phyloP scores from a whole-genome alignment of 139 green algal genomes.

The Ulvella scutata region DNA sequence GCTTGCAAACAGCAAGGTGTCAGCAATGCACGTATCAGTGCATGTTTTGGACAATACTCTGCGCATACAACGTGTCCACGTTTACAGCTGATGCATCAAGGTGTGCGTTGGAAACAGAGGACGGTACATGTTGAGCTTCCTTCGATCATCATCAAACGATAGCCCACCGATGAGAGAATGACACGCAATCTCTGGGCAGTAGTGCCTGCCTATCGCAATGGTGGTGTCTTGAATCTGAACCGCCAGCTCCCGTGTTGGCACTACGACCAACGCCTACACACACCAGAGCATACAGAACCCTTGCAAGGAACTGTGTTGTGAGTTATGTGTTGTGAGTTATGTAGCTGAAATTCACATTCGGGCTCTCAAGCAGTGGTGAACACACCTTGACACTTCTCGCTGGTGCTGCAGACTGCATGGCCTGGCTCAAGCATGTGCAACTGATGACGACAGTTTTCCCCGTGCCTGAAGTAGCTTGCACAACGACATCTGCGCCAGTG shows the following conservation, averaged over 20 bases:
- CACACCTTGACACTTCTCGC: constrained; percentile 24
- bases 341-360: background rate
- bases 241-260: constrained; percentile 67
- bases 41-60: no score
- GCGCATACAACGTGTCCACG: no score
- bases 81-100: background rate
- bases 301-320: background rate
- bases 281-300: no score
- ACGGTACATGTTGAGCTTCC: background rate
- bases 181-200: background rate
- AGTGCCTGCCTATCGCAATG: constrained; percentile 5
- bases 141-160: constrained; percentile 4
- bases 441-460: constrained; percentile 73
- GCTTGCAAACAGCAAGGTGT: no score
- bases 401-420: constrained; percentile 16
- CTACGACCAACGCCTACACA: constrained; percentile 48
- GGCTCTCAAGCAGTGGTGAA: background rate
- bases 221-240: constrained; percentile 36
- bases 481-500: constrained; percentile 58
- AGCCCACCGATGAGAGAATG: constrained; percentile 10
- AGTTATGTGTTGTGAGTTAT: background rate
- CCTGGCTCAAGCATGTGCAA: constrained; percentile 26
- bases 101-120: background rate
- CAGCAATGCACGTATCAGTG: no score
- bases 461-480: constrained; percentile 74